Evolutionary conservation across 305 asterid genomes (phyloP), one percentile per base, ranked within the genome.

Genomic region (Fraxinus albicans): DNA sequence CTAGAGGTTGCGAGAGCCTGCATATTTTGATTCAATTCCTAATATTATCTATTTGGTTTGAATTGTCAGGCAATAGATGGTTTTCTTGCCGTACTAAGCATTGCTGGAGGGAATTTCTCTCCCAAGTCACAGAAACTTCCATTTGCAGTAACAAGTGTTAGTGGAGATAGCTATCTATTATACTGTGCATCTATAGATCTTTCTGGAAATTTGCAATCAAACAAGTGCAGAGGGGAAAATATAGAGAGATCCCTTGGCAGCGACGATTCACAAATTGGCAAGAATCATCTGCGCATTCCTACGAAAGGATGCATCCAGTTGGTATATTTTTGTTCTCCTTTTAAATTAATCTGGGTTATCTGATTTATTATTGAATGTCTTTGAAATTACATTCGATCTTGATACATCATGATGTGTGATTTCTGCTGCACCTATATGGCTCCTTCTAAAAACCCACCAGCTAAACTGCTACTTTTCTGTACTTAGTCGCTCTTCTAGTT

Each of bases 61-160:
- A 17, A 80, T 67, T 65, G 6, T 87, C 95, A 94, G 98, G 87
- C 82, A 82, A 90, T 94, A 83, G 91, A 91, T 83, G 98, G 98
- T 40, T 94, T 94, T 89, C 97, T 94, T 80, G 97, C 98, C 77
- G 91, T 93, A 47, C 89, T 94, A 80, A 88, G 91, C 85, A 87
- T 91, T 84, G 87, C 88, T 31, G 97, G 96, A 17, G 97, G 98
- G 78, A 86, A 87, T 73, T 94, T 89, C 84, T 93, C 95, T 31
- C 95, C 97, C 1, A 91, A 88, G 84, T 89, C 95, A 1, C 93
- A 90, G 88, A 94, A 93, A 85, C 93, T 94, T 87, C 97, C 98
- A 74, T 94, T 94, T 85, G 85, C 93, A 77, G 97, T 90, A 21
- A 86, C 93, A 33, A 94, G 96, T 80, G 90, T 93, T 9, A 95